Conservation (phyloP, 345 rosid genomes). For the Citrus maxima region DNA sequence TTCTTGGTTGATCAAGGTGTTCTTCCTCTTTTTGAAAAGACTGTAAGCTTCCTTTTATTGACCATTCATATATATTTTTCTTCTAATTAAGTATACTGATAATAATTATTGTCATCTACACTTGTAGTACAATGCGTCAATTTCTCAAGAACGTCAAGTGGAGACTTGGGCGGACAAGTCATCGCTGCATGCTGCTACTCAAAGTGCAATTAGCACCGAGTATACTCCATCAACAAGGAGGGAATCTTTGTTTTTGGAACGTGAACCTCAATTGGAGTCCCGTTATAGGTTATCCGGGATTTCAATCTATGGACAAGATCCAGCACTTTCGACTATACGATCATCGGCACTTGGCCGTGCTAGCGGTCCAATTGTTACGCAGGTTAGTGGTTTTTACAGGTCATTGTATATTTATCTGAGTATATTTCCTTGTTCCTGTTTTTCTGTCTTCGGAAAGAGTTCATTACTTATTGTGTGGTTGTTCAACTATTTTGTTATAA, state of each 20-base stretch:
- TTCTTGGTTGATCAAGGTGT: slow-evolving; percentile 78
- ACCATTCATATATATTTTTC: background rate
- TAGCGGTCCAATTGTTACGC: slow-evolving; percentile 59
- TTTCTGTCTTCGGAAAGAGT: background rate
- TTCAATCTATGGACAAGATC: slow-evolving; percentile 62
- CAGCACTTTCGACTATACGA: slow-evolving; percentile 37
- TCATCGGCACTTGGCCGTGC: slow-evolving; percentile 51
- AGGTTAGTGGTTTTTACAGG: slow-evolving; percentile 29
- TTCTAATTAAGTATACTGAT: slow-evolving; percentile 6
- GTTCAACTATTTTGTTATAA: background rate
- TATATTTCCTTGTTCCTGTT: background rate
- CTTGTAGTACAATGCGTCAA: slow-evolving; percentile 44
- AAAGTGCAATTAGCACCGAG: slow-evolving; percentile 36
- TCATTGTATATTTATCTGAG: background rate
- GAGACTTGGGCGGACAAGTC: slow-evolving; percentile 50
- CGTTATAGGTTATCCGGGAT: slow-evolving; percentile 43
- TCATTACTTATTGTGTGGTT: background rate
- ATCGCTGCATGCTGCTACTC: slow-evolving; percentile 30
- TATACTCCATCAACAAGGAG: slow-evolving; percentile 48
- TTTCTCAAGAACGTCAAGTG: slow-evolving; percentile 50
- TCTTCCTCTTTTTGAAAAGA: slow-evolving; percentile 74
- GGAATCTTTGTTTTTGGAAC: slow-evolving; percentile 52
- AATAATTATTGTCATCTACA: background rate
- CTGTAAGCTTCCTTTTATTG: slow-evolving; percentile 37
- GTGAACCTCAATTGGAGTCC: slow-evolving; percentile 50